Evolutionary conservation across 768 basidiomycete genomes (phyloP), one percentile per base, ranked within the genome.

Genomic region (Pleurotus sapidus): DNA sequence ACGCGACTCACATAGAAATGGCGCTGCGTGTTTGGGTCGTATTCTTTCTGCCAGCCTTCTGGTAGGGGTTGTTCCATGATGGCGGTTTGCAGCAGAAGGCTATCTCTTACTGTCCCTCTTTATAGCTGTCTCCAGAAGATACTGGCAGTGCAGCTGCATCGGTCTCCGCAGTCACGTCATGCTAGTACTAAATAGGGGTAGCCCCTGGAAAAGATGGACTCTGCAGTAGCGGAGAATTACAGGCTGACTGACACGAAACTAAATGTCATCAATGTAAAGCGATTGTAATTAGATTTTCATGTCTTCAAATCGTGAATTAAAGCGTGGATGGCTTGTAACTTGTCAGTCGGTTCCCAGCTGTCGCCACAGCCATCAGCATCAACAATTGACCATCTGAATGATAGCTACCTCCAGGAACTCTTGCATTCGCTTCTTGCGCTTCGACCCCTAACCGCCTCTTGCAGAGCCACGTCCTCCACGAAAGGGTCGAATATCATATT

Each of bases 311-410:
- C 70, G 34, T 68, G 71, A 58, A 84, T 75, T 5, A 79, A 68
- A 59, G 81, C 79, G 49, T 78, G 64, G 23, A 86, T 86, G 58
- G 77, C 77, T 55, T 72, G 61, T 1, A 86, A 61, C 61, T 86
- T 84, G 42, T 82, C 72, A n/a, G 24, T 84, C 70, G 3, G 84
- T 79, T 2, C 82, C 67, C 76, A 86, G 78, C 85, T 86, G 57
- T 37, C 18, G 39, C 9, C 24, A 49, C 40, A 14, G 56, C 49
- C 15, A 43, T 38, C 18, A 7, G 47, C 25, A 48, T 0, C 27
- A 46, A 30, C n/a, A 7, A 7, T 23, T 37, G 1, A 24, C 25
- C 5, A 45, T 38, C n/a, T 43, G 17, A n/a, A 3, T 42, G 20
- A 25, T 24, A 67, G 76, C 15, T 61, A 81, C 84, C 69, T 80